These are phyloP conservation scores for Wickerhamia fluorescens DNA, from an alignment of 805 yeast genomes.

Conservation along the genomic window DNA sequence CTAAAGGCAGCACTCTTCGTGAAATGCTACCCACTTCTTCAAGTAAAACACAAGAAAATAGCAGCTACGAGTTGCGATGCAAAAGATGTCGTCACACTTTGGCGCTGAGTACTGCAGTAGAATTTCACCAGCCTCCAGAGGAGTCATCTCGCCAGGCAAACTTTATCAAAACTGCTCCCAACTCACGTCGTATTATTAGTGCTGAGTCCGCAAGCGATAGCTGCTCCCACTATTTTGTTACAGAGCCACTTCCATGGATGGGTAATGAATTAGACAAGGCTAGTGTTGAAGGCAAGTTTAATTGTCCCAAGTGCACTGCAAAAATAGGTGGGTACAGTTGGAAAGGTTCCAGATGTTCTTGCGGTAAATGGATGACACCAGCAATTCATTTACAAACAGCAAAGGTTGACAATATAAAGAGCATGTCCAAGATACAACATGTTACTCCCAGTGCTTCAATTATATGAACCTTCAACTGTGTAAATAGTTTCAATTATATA, in stretches of 20 bases:
- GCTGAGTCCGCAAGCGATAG: conserved; percentile 46
- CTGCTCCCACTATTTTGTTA: conserved; percentile 77
- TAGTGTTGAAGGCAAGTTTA: conserved; percentile 78
- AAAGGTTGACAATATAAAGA: conserved; percentile 51
- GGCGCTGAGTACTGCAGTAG: conserved; percentile 56
- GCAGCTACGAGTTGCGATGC: conserved; percentile 52
- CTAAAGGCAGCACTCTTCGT: conserved; percentile 34
- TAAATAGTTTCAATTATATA: no score
- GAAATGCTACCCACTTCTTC: conserved; percentile 7
- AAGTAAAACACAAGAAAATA: conserved; percentile 12
- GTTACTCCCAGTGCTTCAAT: not conserved
- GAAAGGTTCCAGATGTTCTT: conserved; percentile 91
- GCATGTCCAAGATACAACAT: not conserved
- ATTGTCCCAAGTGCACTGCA: conserved; percentile 75
- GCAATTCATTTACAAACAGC: conserved; percentile 76
- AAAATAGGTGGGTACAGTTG: conserved; percentile 91
- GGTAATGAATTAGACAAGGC: conserved; percentile 63
- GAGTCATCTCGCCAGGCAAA: conserved; percentile 57
- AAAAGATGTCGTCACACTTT: conserved; percentile 71
- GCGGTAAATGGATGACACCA: conserved; percentile 95
- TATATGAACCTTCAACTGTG: no score
- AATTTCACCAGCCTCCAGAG: conserved; percentile 62
- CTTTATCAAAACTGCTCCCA: conserved; percentile 57
- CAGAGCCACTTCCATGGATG: conserved; percentile 93
- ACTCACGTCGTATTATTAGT: conserved; percentile 53